Evolutionary conservation across 345 rosid genomes (phyloP).

Genomic region (Populus ilicifolia): DNA sequence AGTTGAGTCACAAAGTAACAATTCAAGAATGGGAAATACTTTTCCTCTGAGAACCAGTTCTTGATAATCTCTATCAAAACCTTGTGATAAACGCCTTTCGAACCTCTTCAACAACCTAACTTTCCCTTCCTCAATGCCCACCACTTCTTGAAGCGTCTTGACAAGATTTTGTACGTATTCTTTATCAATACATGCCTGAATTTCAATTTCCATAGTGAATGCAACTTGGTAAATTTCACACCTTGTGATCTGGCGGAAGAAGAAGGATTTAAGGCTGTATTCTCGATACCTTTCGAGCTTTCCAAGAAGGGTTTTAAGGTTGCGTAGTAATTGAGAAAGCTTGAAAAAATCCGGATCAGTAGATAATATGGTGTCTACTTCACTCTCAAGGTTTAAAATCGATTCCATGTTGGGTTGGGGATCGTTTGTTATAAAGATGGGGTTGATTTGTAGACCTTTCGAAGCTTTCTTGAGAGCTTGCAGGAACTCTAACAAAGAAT

Average conservation of each 20-base stretch:
- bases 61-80: conserved; percentile 50
- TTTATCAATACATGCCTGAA: conserved; percentile 31
- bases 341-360: conserved; percentile 23
- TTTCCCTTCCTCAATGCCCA: conserved; percentile 27
- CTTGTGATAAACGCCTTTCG: conserved; percentile 34
- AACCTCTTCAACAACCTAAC: conserved; percentile 37
- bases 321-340: conserved; percentile 28
- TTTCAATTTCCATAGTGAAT: conserved; percentile 29
- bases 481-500: conserved; percentile 10
- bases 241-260: conserved; percentile 37
- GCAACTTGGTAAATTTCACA: conserved; percentile 41
- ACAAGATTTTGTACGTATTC: conserved; percentile 31
- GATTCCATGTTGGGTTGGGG: conserved; percentile 20
- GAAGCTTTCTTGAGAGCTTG: conserved; percentile 32
- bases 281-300: conserved; percentile 30
- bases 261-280: conserved; percentile 25
- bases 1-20: conserved; percentile 26
- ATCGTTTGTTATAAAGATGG: conserved; percentile 27
- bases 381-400: conserved; percentile 25
- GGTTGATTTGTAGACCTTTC: conserved; percentile 36
- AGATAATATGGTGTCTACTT: conserved; percentile 12
- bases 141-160: conserved; percentile 17
- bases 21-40: conserved; percentile 41
- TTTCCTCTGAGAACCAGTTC: conserved; percentile 44
- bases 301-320: conserved; percentile 35